Evolutionary conservation across 495 filamentous ascomycete species (phyloP), one percentile per base, ranked within the genome.

Genomic region (Physcia stellaris): DNA sequence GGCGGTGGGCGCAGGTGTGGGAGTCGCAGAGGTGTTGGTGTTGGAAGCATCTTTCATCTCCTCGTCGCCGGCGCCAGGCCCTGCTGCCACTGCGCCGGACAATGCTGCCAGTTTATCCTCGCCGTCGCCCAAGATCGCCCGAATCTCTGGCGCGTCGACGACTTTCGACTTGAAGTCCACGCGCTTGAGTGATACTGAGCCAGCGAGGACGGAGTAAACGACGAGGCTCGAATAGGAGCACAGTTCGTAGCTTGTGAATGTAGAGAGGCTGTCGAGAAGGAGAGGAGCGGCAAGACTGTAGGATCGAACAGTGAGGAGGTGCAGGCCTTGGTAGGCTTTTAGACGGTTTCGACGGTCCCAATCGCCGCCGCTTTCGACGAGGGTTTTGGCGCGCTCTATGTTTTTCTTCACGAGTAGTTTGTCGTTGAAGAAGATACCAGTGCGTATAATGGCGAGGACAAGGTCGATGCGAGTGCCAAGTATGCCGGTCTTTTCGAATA

Each of bases 111-210:
- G 60, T 50, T 83, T 83, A 47, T 95, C 87, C 38, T 87, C 83
- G 18, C 80, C 77, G 49, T 86, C 77, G 39, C 92, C 90, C 6
- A 98, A 70, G 34, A 98, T 87, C 13, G 90, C 92, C 59, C 85
- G 85, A 67, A 96, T 95, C 61, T 98, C 90, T 3, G 90, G 87
- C 10, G 90, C 92, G 58, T 98, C 90, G 30, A 95, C 85, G 15
- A 98, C 90, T 63, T 95, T 95, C 40, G 80, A 81, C 66, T 98
- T 98, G 70, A 98, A 98, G 59, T 98, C 90, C 9, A 96, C 84
- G 30, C 90, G 79, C 66, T 94, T 94, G 37, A 98, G 70, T 22
- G 88, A 88, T 37, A 96, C 74, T 3, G 87, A 90, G 39, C 90
- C 90, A 26, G 90, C 86, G 32, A 98, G 77, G 29, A 96, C 86